These are phyloP conservation scores for Choiromyces venosus DNA, from an alignment of 495 filamentous ascomycete species.

Conservation along the genomic window DNA sequence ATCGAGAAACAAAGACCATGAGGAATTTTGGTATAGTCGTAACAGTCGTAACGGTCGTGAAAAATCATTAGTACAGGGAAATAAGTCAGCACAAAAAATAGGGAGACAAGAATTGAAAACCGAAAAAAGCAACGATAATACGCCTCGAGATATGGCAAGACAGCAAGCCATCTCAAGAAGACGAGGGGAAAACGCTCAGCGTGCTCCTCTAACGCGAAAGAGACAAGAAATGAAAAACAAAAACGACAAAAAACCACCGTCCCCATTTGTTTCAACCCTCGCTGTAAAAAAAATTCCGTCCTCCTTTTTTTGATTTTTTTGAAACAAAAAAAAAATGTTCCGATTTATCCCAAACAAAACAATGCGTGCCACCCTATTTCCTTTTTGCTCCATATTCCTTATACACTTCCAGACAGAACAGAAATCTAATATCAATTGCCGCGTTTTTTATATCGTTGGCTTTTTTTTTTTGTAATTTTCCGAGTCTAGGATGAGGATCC, in stretches of 20 bases:
- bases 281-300: constrained; percentile 14
- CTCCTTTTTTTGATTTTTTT: constrained; percentile 20
- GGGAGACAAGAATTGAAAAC: background rate
- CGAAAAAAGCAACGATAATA: background rate
- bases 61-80: background rate
- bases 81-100: background rate
- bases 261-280: background rate
- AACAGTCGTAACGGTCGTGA: background rate
- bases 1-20: background rate
- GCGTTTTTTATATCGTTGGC: constrained; percentile 28
- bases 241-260: constrained; percentile 1
- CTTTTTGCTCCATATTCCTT: constrained; percentile 14
- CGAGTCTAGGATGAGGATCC: constrained; percentile 27
- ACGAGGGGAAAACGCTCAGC: background rate
- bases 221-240: constrained; percentile 4
- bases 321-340: constrained; percentile 20
- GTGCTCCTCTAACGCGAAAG: background rate
- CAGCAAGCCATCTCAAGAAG: background rate
- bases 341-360: constrained; percentile 34
- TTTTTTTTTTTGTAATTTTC: constrained; percentile 18
- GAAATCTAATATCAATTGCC: constrained; percentile 40
- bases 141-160: background rate
- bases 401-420: constrained; percentile 36
- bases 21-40: background rate
- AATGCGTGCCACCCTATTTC: constrained; percentile 24